Evolutionary conservation across 371 early-diverging fungal genomes (phyloP).

Genomic region (Mortierella sp.): DNA sequence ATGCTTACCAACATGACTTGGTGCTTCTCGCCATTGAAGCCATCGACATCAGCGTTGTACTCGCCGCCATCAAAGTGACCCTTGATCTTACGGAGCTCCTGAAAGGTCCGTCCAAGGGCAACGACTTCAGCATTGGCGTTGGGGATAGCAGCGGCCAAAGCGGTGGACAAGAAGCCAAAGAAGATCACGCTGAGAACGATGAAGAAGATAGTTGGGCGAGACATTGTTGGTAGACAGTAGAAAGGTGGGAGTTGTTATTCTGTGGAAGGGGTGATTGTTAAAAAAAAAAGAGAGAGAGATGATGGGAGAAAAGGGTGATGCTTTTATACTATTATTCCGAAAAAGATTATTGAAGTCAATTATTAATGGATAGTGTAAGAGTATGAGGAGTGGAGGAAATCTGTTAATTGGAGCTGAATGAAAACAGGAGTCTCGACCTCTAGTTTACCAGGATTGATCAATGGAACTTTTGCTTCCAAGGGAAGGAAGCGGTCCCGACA

Average conservation of each 20-base stretch:
- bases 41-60: constrained; percentile 61
- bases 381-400: background rate
- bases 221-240: constrained; percentile 1
- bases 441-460: background rate
- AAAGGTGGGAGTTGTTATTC: background rate
- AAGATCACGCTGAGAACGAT: constrained; percentile 19
- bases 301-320: background rate
- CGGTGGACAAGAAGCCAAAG: constrained; percentile 19
- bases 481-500: background rate
- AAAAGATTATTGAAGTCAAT: background rate
- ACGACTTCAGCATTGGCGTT: background rate
- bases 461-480: background rate
- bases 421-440: background rate
- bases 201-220: constrained; percentile 18
- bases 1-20: constrained; percentile 59
- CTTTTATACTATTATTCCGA: background rate
- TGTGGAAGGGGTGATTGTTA: background rate
- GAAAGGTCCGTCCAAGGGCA: constrained; percentile 48
- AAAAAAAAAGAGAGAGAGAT: background rate
- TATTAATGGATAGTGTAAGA: background rate
- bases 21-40: constrained; percentile 64
- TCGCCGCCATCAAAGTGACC: constrained; percentile 67
- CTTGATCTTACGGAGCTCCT: constrained; percentile 58
- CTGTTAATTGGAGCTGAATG: background rate
- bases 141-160: constrained; percentile 16